Conservation (phyloP, 305 asterid genomes). For the Fraxinus nigra region DNA sequence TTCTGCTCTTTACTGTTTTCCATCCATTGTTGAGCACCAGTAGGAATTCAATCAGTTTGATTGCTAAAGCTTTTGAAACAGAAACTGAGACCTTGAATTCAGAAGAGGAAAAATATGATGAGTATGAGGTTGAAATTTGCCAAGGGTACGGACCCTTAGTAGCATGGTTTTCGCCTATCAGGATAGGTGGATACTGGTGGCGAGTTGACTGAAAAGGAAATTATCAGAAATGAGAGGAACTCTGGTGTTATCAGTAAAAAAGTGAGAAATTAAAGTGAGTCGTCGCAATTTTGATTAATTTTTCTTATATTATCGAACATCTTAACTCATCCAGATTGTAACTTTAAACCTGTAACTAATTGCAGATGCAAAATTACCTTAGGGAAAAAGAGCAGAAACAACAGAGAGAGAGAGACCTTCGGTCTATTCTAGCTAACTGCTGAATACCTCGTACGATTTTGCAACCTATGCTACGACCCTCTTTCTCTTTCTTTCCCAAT, state of each 20-base stretch:
- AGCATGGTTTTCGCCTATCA: slow-evolving; percentile 27
- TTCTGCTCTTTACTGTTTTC: slow-evolving; percentile 36
- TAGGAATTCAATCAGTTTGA: slow-evolving; percentile 3
- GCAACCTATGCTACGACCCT: not conserved
- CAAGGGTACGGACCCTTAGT: slow-evolving; percentile 40
- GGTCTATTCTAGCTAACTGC: slow-evolving; percentile 2
- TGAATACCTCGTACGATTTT: not conserved
- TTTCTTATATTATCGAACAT: not conserved
- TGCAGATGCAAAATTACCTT: slow-evolving; percentile 49
- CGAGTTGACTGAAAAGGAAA: slow-evolving; percentile 81
- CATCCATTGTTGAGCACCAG: slow-evolving; percentile 12
- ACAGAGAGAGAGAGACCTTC: slow-evolving; percentile 58
- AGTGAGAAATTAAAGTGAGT: slow-evolving; percentile 91
- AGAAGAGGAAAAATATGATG: slow-evolving; percentile 40
- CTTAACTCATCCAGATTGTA: not conserved
- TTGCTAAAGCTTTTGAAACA: slow-evolving; percentile 48
- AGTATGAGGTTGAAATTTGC: slow-evolving; percentile 77
- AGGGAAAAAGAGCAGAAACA: slow-evolving; percentile 63
- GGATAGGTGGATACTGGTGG: slow-evolving; percentile 66
- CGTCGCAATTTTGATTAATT: not conserved
- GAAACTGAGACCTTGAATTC: slow-evolving; percentile 29
- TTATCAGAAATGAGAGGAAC: slow-evolving; percentile 81
- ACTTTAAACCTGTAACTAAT: not conserved
- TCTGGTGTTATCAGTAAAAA: slow-evolving; percentile 67
- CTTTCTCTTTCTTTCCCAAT: not conserved